Evolutionary conservation across 805 yeast species (phyloP).

Genomic region (Teunomyces tritomae): DNA sequence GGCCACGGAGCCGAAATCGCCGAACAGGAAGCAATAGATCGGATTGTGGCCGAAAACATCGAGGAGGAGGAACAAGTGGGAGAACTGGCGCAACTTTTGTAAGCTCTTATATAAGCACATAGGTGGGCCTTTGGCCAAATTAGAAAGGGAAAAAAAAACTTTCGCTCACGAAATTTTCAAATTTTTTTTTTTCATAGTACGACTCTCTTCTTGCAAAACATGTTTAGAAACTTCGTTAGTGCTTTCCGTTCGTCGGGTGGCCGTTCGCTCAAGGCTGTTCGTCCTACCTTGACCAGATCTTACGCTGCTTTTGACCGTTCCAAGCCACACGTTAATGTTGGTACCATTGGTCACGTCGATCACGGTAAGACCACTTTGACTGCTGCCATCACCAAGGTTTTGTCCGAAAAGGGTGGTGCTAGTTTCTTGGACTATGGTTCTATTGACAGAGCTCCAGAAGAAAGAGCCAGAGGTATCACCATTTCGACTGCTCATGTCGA

Average conservation of each 20-base stretch:
- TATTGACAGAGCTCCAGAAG: slow-evolving; percentile 98
- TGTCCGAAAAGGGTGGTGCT: slow-evolving; percentile 88
- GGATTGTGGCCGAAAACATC: slow-evolving; percentile 27
- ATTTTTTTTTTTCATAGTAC: slow-evolving; percentile 6
- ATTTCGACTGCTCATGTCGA: slow-evolving; percentile 98
- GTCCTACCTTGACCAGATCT: slow-evolving; percentile 31
- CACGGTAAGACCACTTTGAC: slow-evolving; percentile 98
- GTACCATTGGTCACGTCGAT: slow-evolving; percentile 98
- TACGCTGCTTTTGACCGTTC: slow-evolving; percentile 86
- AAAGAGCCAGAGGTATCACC: slow-evolving; percentile 99
- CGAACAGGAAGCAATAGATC: slow-evolving; percentile 29
- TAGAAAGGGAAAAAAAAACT: neutral
- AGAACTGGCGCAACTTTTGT: slow-evolving; percentile 1
- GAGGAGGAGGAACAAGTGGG: neutral
- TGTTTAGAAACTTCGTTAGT: slow-evolving; percentile 29
- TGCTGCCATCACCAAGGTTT: slow-evolving; percentile 96
- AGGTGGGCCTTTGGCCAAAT: neutral
- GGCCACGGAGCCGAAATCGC: slow-evolving; percentile 22
- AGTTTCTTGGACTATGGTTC: slow-evolving; percentile 87
- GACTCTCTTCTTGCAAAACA: slow-evolving; percentile 10
- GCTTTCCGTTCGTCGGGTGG: slow-evolving; percentile 28
- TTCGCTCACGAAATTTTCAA: slow-evolving; percentile 5
- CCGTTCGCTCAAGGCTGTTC: slow-evolving; percentile 17
- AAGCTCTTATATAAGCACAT: slow-evolving; percentile 1
- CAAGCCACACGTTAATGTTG: slow-evolving; percentile 95